Percentiles rank a stretch among this genome's conserved stretches.
Conservation (phyloP, 1,139 yeast genomes). For the Suhomyces anneliseae region DNA sequence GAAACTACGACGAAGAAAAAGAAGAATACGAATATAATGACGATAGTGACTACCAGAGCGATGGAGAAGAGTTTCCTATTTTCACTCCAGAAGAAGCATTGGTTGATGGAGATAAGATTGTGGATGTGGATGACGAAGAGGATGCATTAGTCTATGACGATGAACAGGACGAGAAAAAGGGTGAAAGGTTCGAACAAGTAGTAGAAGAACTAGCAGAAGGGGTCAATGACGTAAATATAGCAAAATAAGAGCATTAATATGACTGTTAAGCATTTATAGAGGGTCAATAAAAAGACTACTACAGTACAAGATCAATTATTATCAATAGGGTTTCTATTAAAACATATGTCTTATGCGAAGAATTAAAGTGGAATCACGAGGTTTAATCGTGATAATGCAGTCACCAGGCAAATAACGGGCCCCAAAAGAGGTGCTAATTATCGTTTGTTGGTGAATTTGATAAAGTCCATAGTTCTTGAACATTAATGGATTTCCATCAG, state of each 20-base stretch:
- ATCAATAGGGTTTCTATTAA: not conserved
- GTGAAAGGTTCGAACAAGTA: conserved; percentile 2
- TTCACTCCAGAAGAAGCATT: not conserved
- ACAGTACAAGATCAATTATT: too few species aligned
- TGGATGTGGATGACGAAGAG: conserved; percentile 17
- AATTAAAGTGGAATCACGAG: not conserved
- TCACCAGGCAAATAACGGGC: not conserved
- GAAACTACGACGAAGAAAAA: not conserved
- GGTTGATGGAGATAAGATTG: conserved; percentile 4
- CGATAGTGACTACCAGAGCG: conserved; percentile 19
- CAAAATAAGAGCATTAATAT: not conserved
- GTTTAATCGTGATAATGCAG: not conserved
- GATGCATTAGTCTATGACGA: conserved; percentile 16
- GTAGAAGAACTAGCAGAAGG: not conserved
- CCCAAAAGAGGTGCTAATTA: too few species aligned
- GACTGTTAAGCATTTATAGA: not conserved
- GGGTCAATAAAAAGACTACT: too few species aligned
- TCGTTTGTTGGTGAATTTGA: too few species aligned
- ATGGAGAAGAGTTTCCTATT: conserved; percentile 1
- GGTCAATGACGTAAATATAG: not conserved
- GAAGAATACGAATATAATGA: conserved; percentile 10
- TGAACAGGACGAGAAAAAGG: conserved; percentile 11
- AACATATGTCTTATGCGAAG: not conserved
- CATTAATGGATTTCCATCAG: too few species aligned
- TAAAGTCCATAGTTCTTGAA: too few species aligned